Evolutionary conservation across 208 protist species (phyloP).

Genomic region (Giardia muris): DNA sequence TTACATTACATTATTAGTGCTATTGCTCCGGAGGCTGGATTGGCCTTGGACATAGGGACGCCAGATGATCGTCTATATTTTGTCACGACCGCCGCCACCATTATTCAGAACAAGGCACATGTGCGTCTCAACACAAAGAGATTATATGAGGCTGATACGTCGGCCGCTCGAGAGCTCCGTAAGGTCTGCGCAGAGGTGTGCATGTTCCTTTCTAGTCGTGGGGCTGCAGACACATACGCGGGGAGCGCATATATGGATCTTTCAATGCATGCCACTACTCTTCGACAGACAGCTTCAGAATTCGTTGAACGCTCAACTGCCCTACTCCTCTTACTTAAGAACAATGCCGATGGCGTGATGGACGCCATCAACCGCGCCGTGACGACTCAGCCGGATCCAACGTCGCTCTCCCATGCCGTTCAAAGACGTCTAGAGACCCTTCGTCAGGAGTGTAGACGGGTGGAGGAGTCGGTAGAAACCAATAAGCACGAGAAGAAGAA

Average conservation of each 20-base stretch:
- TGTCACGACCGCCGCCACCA: neutral
- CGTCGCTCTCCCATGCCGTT: neutral
- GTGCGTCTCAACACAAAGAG: neutral
- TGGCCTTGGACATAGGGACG: neutral
- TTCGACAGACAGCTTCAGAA: neutral
- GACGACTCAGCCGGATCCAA: neutral
- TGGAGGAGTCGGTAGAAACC: neutral
- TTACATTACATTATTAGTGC: neutral
- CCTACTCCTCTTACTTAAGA: neutral
- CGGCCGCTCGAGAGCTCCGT: neutral
- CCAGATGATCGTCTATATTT: constrained; percentile 13
- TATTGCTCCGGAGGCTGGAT: neutral
- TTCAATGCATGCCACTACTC: neutral
- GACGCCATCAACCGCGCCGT: neutral
- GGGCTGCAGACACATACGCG: neutral
- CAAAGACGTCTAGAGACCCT: neutral
- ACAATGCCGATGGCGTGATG: neutral
- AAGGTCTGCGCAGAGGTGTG: neutral
- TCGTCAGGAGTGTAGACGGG: neutral
- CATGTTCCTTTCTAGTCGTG: neutral
- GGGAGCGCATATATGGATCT: neutral
- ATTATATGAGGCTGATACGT: neutral
- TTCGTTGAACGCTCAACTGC: neutral
- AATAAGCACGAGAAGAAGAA: neutral
- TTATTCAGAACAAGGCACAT: neutral